phyloP scores from a whole-genome alignment of 805 yeast genomes.

The Pichia occidentalis region DNA sequence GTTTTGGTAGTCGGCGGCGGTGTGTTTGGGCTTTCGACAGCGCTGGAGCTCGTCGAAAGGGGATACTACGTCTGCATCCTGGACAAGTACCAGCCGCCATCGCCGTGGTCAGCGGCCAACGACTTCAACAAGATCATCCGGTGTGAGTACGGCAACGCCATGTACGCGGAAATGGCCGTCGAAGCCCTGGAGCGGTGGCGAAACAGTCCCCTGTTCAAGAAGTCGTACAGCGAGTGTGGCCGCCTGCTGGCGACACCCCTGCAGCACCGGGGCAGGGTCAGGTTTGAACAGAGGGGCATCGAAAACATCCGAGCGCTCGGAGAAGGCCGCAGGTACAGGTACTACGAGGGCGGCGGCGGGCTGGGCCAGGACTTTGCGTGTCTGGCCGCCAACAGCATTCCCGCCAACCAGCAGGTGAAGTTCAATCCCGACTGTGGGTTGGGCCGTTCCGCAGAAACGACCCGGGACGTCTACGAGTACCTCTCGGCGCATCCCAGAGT shows the following conservation, averaged over 20 bases:
- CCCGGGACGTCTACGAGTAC: constrained; percentile 27
- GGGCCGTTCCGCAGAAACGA: constrained; percentile 34
- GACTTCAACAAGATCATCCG: constrained; percentile 45
- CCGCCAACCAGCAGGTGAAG: constrained; percentile 15
- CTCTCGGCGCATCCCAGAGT: constrained; percentile 25
- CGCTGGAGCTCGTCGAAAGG: constrained; percentile 28
- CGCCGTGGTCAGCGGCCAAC: constrained; percentile 39
- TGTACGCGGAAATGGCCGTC: constrained; percentile 35
- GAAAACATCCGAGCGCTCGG: constrained; percentile 24
- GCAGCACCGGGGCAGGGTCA: constrained; percentile 27
- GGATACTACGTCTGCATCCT: constrained; percentile 28
- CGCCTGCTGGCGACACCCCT: constrained; percentile 33
- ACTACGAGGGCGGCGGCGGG: constrained; percentile 25
- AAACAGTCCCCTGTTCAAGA: constrained; percentile 26
- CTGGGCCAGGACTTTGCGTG: constrained; percentile 20
- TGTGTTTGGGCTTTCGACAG: constrained; percentile 40
- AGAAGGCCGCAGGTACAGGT: constrained; percentile 25
- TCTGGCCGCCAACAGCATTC: constrained; percentile 15
- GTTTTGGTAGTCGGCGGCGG: constrained; percentile 32
- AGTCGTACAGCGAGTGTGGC: constrained; percentile 34
- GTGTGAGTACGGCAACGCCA: constrained; percentile 37
- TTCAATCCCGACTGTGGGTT: constrained; percentile 38
- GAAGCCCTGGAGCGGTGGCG: constrained; percentile 39
- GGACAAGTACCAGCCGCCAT: constrained; percentile 39
- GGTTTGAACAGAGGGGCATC: constrained; percentile 33